A percentile compares a stretch with the other conserved stretches of the same genome.
Evolutionary conservation across 176 grass and related monocot genomes (phyloP).

Genomic region (Otatea glauca): DNA sequence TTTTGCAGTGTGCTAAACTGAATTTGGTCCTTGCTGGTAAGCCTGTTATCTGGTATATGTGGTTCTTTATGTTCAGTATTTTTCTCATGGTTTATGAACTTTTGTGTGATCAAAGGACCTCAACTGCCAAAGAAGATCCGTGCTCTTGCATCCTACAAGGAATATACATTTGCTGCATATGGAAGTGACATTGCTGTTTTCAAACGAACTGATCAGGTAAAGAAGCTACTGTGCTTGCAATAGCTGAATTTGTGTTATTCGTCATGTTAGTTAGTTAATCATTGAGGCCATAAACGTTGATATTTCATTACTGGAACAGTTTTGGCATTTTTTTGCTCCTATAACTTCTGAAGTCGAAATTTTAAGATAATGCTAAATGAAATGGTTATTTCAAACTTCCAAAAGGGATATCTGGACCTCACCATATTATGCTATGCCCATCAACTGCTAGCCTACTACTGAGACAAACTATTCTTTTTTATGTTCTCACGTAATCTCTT

Average conservation of each 20-base stretch:
- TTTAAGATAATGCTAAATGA: not conserved
- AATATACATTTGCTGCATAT: constrained; percentile 86
- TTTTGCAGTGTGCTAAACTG: constrained; percentile 90
- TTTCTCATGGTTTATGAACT: not conserved
- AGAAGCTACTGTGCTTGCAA: not conserved
- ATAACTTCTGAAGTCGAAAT: not conserved
- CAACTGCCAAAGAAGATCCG: constrained; percentile 95
- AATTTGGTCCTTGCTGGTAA: constrained; percentile 87
- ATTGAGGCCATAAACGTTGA: not conserved
- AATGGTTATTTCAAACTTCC: constrained; percentile 2
- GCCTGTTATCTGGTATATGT: not conserved
- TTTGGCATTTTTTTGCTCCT: constrained; percentile 1
- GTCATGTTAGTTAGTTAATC: not conserved
- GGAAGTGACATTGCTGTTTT: constrained; percentile 86
- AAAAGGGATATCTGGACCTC: constrained; percentile 14
- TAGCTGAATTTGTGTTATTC: not conserved
- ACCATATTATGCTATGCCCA: not conserved
- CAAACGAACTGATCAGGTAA: constrained; percentile 78
- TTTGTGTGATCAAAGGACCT: constrained; percentile 60
- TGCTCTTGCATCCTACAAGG: constrained; percentile 84
- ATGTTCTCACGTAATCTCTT: constrained; percentile 29
- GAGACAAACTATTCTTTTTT: constrained; percentile 18
- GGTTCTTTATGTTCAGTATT: not conserved
- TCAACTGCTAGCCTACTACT: not conserved
- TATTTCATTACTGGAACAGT: not conserved